Evolutionary conservation across 2,329 filamentous ascomycete genomes (phyloP).

Genomic region (Ophioceras dolichostomum): DNA sequence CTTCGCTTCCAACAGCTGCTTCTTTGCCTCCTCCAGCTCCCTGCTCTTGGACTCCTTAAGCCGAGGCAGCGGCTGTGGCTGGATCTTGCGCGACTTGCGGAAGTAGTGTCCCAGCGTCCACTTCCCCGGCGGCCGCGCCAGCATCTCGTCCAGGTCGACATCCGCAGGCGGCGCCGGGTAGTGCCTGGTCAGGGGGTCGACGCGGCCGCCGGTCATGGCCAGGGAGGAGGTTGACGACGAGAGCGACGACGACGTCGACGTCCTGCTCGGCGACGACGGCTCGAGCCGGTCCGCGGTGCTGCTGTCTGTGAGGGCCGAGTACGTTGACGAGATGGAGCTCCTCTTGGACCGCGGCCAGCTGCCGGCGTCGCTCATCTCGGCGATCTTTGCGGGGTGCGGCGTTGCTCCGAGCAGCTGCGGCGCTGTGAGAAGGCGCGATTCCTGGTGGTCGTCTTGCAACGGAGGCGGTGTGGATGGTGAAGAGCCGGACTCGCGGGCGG

Average conservation of each 20-base stretch:
- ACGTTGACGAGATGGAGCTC: constrained; percentile 8
- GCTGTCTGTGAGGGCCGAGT: constrained; percentile 1
- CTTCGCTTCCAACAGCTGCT: constrained; percentile 27
- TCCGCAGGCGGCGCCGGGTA: constrained; percentile 28
- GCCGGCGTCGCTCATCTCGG: background rate
- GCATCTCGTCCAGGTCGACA: constrained; percentile 27
- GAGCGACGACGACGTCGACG: constrained; percentile 6
- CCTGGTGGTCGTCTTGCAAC: background rate
- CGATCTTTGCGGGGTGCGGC: too few relatives aligned
- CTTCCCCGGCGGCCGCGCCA: constrained; percentile 25
- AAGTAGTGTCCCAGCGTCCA: constrained; percentile 24
- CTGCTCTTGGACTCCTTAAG: constrained; percentile 21
- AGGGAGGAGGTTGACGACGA: constrained; percentile 1
- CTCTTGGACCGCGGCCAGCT: constrained; percentile 8
- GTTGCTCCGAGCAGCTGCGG: too few relatives aligned
- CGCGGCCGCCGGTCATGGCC: background rate
- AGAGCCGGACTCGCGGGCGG: too few relatives aligned
- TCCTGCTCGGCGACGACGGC: background rate
- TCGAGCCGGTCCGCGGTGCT: background rate
- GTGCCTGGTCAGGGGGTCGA: constrained; percentile 21
- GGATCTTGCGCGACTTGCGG: constrained; percentile 12
- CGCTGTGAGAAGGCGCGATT: background rate
- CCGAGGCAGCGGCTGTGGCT: too few relatives aligned
- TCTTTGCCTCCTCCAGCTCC: constrained; percentile 34
- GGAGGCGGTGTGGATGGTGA: too few relatives aligned